Conservation (phyloP, 1,284 basidiomycete species). For the Rhizopogon parksii region DNA sequence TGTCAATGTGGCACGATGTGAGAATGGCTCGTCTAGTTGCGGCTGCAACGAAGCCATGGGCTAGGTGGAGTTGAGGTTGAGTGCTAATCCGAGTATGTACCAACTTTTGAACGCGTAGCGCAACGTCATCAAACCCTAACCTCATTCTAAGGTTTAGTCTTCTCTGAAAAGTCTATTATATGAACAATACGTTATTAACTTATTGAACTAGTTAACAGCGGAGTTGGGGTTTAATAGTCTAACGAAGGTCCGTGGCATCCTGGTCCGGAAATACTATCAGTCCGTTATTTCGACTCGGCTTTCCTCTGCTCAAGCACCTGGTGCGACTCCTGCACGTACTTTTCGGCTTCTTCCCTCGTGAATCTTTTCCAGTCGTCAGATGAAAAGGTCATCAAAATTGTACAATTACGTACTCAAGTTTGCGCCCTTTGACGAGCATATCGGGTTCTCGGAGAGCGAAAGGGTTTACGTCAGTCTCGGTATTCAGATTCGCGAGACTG, state of each 20-base stretch:
- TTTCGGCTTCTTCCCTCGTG: conserved; percentile 65
- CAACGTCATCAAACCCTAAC: conserved; percentile 14
- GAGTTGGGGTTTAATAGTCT: neutral
- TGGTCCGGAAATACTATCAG: conserved; percentile 4
- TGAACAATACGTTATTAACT: conserved; percentile 2
- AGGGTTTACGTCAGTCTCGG: conserved; percentile 77
- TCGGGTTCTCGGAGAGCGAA: conserved; percentile 88
- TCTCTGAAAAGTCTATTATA: neutral
- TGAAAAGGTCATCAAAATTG: conserved; percentile 10
- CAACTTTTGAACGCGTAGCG: neutral
- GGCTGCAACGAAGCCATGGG: neutral
- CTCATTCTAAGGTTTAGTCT: conserved; percentile 4
- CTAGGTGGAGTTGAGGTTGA: neutral
- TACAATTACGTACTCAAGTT: conserved; percentile 53
- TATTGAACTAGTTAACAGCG: conserved; percentile 5
- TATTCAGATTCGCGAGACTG: conserved; percentile 79
- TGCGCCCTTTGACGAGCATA: conserved; percentile 73
- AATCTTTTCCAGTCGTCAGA: conserved; percentile 46
- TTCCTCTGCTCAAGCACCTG: conserved; percentile 32
- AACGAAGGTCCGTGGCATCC: neutral
- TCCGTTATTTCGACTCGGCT: conserved; percentile 14
- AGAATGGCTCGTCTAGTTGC: neutral
- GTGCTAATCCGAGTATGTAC: neutral
- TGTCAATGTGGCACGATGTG: neutral
- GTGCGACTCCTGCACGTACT: conserved; percentile 55